A percentile compares a stretch with the other conserved stretches of the same genome.
Evolutionary conservation across 2,329 filamentous ascomycete species (phyloP).

Genomic region (Sporothrix euskadiensis): DNA sequence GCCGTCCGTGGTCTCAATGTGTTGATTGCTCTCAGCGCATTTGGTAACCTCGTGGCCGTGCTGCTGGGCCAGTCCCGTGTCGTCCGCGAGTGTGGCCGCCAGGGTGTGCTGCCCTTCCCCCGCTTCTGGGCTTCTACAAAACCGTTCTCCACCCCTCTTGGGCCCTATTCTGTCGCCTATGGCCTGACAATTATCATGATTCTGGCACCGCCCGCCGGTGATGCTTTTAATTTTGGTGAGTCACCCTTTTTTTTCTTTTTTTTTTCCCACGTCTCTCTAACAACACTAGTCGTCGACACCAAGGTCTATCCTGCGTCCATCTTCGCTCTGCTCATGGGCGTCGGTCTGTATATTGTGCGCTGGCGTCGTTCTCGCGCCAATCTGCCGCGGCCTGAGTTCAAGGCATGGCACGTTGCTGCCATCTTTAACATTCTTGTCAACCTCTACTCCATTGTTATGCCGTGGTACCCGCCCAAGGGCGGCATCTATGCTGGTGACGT

Average conservation of each 20-base stretch:
- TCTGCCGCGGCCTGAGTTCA: slow-evolving; percentile 53
- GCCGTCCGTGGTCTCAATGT: slow-evolving; percentile 57
- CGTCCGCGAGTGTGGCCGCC: slow-evolving; percentile 61
- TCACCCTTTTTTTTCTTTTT: not conserved
- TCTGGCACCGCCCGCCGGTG: slow-evolving; percentile 59
- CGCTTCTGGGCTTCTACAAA: slow-evolving; percentile 61
- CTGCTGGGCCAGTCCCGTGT: slow-evolving; percentile 57
- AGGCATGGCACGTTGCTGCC: slow-evolving; percentile 59
- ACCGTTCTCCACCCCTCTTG: slow-evolving; percentile 63
- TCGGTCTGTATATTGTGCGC: slow-evolving; percentile 61
- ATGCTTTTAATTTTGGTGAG: slow-evolving; percentile 63
- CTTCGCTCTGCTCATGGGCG: slow-evolving; percentile 58
- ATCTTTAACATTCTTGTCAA: slow-evolving; percentile 62
- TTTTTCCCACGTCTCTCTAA: not conserved
- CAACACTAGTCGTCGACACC: slow-evolving; percentile 54
- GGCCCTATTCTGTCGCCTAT: slow-evolving; percentile 60
- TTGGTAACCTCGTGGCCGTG: slow-evolving; percentile 59
- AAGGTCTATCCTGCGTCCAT: slow-evolving; percentile 58
- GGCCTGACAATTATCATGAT: slow-evolving; percentile 60
- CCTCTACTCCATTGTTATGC: slow-evolving; percentile 65
- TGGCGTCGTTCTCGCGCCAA: slow-evolving; percentile 53
- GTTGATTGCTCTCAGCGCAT: slow-evolving; percentile 57
- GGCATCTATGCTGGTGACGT: slow-evolving; percentile 64
- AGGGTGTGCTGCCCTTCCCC: slow-evolving; percentile 61
- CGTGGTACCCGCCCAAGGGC: slow-evolving; percentile 67